Evolutionary conservation across 2,329 filamentous ascomycete species (phyloP).

Genomic region (Apiospora phragmitis): DNA sequence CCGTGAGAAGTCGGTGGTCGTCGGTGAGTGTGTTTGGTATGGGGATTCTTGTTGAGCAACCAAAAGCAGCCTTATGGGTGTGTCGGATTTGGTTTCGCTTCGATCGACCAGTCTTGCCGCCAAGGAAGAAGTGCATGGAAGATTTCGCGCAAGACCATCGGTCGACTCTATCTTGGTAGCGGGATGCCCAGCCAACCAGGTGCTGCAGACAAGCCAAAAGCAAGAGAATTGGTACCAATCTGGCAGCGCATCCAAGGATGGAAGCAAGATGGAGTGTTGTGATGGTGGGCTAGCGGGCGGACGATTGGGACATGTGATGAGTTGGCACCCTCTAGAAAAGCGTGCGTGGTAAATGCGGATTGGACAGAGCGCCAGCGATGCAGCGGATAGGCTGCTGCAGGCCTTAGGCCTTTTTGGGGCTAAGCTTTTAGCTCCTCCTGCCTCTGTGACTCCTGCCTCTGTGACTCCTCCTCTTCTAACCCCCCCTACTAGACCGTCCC

Average conservation of each 20-base stretch:
- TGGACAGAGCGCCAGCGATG: conserved; percentile 21
- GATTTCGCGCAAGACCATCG: not conserved
- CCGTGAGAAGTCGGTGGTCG: conserved; percentile 4
- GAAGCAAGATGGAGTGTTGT: conserved; percentile 5
- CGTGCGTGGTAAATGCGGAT: conserved; percentile 35
- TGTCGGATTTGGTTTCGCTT: not conserved
- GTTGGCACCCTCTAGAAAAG: conserved; percentile 23
- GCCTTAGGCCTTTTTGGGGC: not conserved
- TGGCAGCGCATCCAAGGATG: not conserved
- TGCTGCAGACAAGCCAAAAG: not conserved
- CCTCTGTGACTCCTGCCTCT: not conserved
- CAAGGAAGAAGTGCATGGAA: conserved; percentile 5
- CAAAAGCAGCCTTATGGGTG: not conserved
- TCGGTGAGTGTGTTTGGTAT: conserved; percentile 1
- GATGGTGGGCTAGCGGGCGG: conserved; percentile 14
- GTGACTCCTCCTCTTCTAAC: not conserved
- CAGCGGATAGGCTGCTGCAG: conserved; percentile 10
- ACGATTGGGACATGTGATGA: conserved; percentile 17
- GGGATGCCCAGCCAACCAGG: conserved; percentile 6
- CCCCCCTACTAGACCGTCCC: conserved; percentile 4
- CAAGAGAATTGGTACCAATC: conserved; percentile 8
- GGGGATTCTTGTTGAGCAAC: not conserved
- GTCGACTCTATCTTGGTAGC: conserved; percentile 1
- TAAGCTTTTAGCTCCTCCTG: conserved; percentile 4
- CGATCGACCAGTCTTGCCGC: conserved; percentile 1